Evolutionary conservation across 805 yeast genomes (phyloP).

Genomic region (Lachancea mirantina): DNA sequence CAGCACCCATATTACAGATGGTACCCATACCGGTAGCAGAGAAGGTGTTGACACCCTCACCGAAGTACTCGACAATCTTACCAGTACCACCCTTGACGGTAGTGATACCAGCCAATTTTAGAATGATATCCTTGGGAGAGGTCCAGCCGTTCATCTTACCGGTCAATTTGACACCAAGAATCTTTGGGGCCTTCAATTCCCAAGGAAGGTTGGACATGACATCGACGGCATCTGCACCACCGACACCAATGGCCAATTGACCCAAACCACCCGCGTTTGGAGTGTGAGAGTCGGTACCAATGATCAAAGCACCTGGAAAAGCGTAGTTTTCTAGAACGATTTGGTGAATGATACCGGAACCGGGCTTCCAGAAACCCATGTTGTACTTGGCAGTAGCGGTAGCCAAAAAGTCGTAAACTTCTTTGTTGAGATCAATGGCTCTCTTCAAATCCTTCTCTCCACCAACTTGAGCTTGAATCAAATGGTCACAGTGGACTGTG

Average conservation of each 20-base stretch:
- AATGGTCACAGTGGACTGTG: slow-evolving; percentile 96
- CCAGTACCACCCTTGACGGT: slow-evolving; percentile 99
- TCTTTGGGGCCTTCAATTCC: slow-evolving; percentile 97
- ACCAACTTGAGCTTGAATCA: slow-evolving; percentile 93
- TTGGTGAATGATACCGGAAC: slow-evolving; percentile 97
- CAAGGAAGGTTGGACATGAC: slow-evolving; percentile 91
- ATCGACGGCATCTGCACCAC: slow-evolving; percentile 99
- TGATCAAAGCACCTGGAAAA: slow-evolving; percentile 93
- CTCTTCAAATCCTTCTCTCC: slow-evolving; percentile 77
- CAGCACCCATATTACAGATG: slow-evolving; percentile 99
- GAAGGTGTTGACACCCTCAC: slow-evolving; percentile 87
- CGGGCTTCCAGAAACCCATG: slow-evolving; percentile 98
- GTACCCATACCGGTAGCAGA: slow-evolving; percentile 99
- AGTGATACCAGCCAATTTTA: slow-evolving; percentile 85
- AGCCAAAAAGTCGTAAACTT: slow-evolving; percentile 86
- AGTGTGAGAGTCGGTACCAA: slow-evolving; percentile 97
- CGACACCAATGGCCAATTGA: slow-evolving; percentile 96
- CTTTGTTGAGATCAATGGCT: slow-evolving; percentile 85
- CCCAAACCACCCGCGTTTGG: slow-evolving; percentile 99
- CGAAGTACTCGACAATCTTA: slow-evolving; percentile 90
- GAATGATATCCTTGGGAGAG: slow-evolving; percentile 92
- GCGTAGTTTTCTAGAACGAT: slow-evolving; percentile 94
- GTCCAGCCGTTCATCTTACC: slow-evolving; percentile 94
- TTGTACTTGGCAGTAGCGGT: slow-evolving; percentile 91
- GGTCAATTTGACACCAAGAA: slow-evolving; percentile 89